Evolutionary conservation across 2,329 filamentous ascomycete genomes (phyloP).

Genomic region (Cladorrhinum sp.): DNA sequence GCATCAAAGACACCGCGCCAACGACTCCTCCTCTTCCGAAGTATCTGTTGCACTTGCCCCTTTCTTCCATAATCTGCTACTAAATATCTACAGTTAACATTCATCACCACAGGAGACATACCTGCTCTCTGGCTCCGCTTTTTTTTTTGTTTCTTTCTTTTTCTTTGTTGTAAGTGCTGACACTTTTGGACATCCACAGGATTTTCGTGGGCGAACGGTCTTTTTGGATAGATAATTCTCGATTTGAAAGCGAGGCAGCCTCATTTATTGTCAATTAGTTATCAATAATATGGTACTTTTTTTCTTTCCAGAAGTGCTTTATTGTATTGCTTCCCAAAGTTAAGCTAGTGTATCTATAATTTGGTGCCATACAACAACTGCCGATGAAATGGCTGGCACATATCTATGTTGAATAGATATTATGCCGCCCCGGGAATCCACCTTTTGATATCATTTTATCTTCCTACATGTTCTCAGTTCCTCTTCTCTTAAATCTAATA

Average conservation of each 20-base stretch:
- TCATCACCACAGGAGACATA: slow-evolving; percentile 48
- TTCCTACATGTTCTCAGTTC: no score
- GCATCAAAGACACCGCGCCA: slow-evolving; percentile 60
- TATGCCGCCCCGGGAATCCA: no score
- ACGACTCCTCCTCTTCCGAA: slow-evolving; percentile 41
- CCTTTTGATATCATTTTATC: no score
- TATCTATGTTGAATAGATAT: no score
- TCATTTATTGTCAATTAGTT: slow-evolving; percentile 39
- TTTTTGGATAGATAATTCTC: slow-evolving; percentile 75
- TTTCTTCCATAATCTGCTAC: background rate
- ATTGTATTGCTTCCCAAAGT: no score
- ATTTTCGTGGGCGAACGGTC: slow-evolving; percentile 87
- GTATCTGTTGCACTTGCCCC: background rate
- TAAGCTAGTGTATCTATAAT: no score
- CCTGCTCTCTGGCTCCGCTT: slow-evolving; percentile 37
- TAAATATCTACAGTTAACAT: background rate
- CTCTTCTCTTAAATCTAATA: no score
- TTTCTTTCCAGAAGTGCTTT: no score
- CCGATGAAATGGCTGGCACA: no score
- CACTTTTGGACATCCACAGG: background rate
- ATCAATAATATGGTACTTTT: slow-evolving; percentile 26
- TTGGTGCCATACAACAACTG: no score
- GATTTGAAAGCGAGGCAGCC: slow-evolving; percentile 69
- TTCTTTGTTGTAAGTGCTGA: background rate
- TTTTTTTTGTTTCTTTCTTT: background rate